phyloP scores from a whole-genome alignment of 805 yeast genomes.

The Komagataella ulmi region DNA sequence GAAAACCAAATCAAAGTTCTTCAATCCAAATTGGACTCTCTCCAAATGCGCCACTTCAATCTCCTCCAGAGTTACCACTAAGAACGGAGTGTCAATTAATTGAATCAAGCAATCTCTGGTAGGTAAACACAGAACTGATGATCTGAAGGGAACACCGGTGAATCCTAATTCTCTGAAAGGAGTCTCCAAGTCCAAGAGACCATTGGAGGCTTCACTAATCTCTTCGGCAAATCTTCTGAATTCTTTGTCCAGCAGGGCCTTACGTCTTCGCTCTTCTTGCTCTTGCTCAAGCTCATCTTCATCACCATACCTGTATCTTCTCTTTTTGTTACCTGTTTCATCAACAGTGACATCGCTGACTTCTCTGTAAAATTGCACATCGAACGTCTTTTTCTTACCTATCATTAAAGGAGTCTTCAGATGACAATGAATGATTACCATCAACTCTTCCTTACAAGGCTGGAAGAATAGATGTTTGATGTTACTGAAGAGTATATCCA shows the following conservation, averaged over 20 bases:
- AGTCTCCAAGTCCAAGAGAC: slow-evolving; percentile 75
- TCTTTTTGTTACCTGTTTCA: slow-evolving; percentile 90
- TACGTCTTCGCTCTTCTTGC: slow-evolving; percentile 92
- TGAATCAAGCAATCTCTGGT: slow-evolving; percentile 95
- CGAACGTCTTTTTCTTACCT: slow-evolving; percentile 91
- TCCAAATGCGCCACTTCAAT: slow-evolving; percentile 92
- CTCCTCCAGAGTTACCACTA: slow-evolving; percentile 83
- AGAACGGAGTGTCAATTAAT: slow-evolving; percentile 86
- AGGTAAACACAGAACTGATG: slow-evolving; percentile 91
- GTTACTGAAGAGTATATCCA: slow-evolving; percentile 81
- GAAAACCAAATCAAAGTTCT: slow-evolving; percentile 94
- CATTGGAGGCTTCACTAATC: slow-evolving; percentile 79
- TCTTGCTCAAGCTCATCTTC: slow-evolving; percentile 98
- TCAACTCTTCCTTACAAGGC: slow-evolving; percentile 88
- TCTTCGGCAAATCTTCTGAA: slow-evolving; percentile 81
- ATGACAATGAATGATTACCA: slow-evolving; percentile 87
- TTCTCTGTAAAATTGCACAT: slow-evolving; percentile 92
- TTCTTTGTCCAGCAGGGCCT: slow-evolving; percentile 83
- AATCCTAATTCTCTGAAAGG: slow-evolving; percentile 95
- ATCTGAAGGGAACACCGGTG: slow-evolving; percentile 93
- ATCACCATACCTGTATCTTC: slow-evolving; percentile 84
- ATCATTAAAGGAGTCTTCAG: slow-evolving; percentile 87
- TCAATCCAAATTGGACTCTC: slow-evolving; percentile 93
- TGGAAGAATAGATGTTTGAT: slow-evolving; percentile 91
- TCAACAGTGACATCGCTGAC: slow-evolving; percentile 94